Evolutionary conservation across 306 rosid genomes (phyloP).

Genomic region (Styphnolobium japonicum): DNA sequence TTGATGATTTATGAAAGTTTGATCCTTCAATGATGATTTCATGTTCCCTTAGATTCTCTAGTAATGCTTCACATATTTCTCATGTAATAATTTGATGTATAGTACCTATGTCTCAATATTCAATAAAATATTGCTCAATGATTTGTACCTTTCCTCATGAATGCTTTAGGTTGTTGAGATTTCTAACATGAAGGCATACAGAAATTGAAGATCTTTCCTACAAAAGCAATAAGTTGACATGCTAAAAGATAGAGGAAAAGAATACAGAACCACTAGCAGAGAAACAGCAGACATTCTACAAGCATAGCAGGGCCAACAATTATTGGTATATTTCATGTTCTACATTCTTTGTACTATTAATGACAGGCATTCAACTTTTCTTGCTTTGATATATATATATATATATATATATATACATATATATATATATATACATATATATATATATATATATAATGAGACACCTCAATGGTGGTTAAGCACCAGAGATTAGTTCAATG

Average conservation of each 20-base stretch:
- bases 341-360: neutral
- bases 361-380: neutral
- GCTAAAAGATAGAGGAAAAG: neutral
- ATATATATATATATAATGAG: neutral
- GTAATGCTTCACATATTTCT: neutral
- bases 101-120: neutral
- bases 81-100: neutral
- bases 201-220: neutral
- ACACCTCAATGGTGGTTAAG: neutral
- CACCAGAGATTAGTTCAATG: neutral
- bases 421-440: no score
- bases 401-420: no score
- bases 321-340: neutral
- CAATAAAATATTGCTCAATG: neutral
- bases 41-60: slow-evolving; percentile 1
- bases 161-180: neutral
- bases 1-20: neutral
- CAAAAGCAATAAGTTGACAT: neutral
- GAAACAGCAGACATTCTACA: neutral
- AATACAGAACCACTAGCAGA: neutral
- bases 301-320: neutral
- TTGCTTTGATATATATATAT: neutral
- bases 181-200: neutral
- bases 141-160: neutral
- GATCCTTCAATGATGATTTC: neutral